Base-by-base conservation (phyloP, 202 grass and related monocot genomes). In the Setaria viridis region DNA sequence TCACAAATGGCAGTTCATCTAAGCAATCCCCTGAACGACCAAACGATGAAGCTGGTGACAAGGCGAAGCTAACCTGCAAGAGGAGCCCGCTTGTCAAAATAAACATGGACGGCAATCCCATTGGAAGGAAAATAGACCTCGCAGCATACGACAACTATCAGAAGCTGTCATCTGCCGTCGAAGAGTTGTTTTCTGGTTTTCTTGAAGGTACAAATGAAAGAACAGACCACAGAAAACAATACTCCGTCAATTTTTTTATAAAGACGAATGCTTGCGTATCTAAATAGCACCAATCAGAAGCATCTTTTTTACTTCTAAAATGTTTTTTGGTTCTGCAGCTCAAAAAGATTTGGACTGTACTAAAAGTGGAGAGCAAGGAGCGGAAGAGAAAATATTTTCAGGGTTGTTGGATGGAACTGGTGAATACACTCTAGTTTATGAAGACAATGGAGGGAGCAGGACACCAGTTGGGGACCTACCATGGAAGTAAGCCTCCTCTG, bases 21-120 rank as follows among this genome's bases (percentile, higher is more conserved):
- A 99, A 89, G 84, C 88, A 88, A 81, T 88, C 90, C 67, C 73
- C 84, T 47, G 93, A 93, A 29, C 60, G 62, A 70, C 82, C 86
- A 85, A 88, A 80, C 34, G 21, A 59, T 4, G 87, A 91, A 79
- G 56, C 68, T 33, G 80, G 72, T 72, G 74, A 73, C 20, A 93
- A 87, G 62, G 49, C 1, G 7, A 88, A 83, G 60, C 20, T 53
- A 43, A 82, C 56, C 34, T 73, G 39, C 90, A 94, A 90, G 77
- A 95, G 82, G 56, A 80, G 85, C 16, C 58, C 80, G 19, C 91
- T 99, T 58, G 72, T 99, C 46, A 99, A 99, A 79, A 94, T 99
- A 63, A 99, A 99, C 90, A 99, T 99, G 97, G 97, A 99, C 45
- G 93, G 96, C 45, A 91, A 93, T 80, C 97, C 91, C 25, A 99